Evolutionary conservation across 306 rosid species (phyloP).

Genomic region (Prosopis cineraria): DNA sequence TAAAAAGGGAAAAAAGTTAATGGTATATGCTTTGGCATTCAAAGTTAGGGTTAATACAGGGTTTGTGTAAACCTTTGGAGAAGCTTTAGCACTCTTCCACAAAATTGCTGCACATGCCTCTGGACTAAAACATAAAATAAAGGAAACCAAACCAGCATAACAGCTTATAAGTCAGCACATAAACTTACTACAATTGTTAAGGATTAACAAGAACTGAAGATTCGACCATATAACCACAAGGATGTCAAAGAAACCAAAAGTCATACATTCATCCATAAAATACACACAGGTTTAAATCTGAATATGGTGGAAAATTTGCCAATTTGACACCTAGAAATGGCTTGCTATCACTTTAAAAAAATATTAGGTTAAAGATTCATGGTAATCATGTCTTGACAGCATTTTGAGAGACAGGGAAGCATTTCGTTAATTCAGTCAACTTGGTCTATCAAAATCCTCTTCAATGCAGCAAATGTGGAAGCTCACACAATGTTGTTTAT

Average conservation of each 20-base stretch:
- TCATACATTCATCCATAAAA: not conserved
- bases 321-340: not conserved
- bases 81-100: slow-evolving; percentile 87
- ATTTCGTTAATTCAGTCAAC: too few relatives aligned
- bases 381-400: too few relatives aligned
- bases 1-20: slow-evolving; percentile 42
- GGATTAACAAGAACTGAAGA: not conserved
- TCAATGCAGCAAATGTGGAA: too few relatives aligned
- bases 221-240: slow-evolving; percentile 6
- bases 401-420: too few relatives aligned
- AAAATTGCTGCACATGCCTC: slow-evolving; percentile 99
- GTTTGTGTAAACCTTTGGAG: slow-evolving; percentile 69
- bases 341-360: not conserved
- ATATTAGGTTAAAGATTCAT: not conserved
- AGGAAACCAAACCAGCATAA: slow-evolving; percentile 41
- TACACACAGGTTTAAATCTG: not conserved
- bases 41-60: slow-evolving; percentile 8
- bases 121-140: slow-evolving; percentile 65
- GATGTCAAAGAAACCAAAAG: not conserved
- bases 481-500: too few relatives aligned
- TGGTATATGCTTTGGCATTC: slow-evolving; percentile 1
- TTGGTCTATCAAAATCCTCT: too few relatives aligned
- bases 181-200: slow-evolving; percentile 5
- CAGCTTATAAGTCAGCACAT: slow-evolving; percentile 26
- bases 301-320: not conserved